Evolutionary conservation across 2,329 filamentous ascomycete genomes (phyloP), one percentile per base, ranked within the genome.

Genomic region (Penicillium freii): DNA sequence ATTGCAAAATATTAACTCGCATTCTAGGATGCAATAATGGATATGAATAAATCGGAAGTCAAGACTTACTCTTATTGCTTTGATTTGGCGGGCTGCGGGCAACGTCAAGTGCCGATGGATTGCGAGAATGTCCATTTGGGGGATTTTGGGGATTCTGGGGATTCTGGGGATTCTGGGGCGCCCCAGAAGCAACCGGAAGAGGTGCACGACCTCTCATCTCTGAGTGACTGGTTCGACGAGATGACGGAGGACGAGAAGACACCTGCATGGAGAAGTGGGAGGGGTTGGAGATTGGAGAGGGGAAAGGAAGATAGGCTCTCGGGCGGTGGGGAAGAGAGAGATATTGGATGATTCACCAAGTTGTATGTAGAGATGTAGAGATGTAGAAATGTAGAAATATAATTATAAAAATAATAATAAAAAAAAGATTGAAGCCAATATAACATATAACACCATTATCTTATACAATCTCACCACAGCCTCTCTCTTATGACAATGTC

Each of bases 11-110:
- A 42, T 66, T 59, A 65, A 58, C 34, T 45, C 23, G 27, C 2
- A 34, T 23, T 23, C 19, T 19, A 34, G 8, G 21, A 36, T 15
- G 27, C 34, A 25, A 33, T 44, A 33, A 40, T 27, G 8, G 43
- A 3, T 29, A 31, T 36, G 38, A 43, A 46, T 17, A 39, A 25
- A 34, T 44, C 29, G 31, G 31, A n/a, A 21, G 46, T 43, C 43
- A 29, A 34, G 49, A 57, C 63, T 21, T 51, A 69, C 70, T 75
- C 69, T 78, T 78, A 67, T 73, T 76, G 59, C 72, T 74, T 53
- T 74, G 71, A 57, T 77, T 78, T 17, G 77, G 77, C 56, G 77
- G 77, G 60, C 77, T 80, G 67, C 77, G 76, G 58, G 73, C 74
- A 73, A 79, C 75, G 58, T 79, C 77, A 61, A 77, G 76, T 52